These are phyloP conservation scores for Aquanectria penicillioides DNA, from an alignment of 2,329 filamentous ascomycete species.

Conservation along the genomic window DNA sequence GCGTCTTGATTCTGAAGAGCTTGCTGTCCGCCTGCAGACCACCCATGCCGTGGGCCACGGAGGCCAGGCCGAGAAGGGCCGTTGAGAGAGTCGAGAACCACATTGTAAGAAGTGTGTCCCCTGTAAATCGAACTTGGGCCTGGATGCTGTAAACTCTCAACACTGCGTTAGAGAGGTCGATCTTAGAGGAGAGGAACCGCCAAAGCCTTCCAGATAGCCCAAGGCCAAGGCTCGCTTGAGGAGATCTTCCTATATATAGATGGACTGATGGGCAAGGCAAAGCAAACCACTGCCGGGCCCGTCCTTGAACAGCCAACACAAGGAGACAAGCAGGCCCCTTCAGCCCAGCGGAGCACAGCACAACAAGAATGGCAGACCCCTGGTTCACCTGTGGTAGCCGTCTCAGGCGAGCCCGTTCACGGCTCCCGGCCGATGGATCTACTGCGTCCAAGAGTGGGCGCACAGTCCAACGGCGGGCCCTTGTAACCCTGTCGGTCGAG, in stretches of 20 bases:
- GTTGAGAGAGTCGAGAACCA: conserved; percentile 30
- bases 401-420: conserved; percentile 20
- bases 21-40: conserved; percentile 31
- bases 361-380: conserved; percentile 5
- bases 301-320: too few relatives aligned
- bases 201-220: too few relatives aligned
- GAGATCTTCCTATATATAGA: too few relatives aligned
- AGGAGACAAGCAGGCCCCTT: too few relatives aligned
- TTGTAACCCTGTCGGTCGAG: not conserved
- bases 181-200: too few relatives aligned
- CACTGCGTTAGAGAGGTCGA: too few relatives aligned
- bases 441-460: conserved; percentile 7
- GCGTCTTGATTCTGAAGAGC: conserved; percentile 27
- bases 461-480: not conserved
- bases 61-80: conserved; percentile 28
- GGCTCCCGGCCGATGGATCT: conserved; percentile 2
- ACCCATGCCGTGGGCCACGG: conserved; percentile 27
- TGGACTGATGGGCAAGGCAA: too few relatives aligned
- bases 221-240: too few relatives aligned
- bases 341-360: too few relatives aligned
- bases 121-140: not conserved
- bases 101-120: conserved; percentile 20
- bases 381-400: conserved; percentile 1
- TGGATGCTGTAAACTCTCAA: not conserved
- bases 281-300: too few relatives aligned